Conservation (phyloP, 1,139 yeast genomes). For the Zygosaccharomyces pseudobailii region DNA sequence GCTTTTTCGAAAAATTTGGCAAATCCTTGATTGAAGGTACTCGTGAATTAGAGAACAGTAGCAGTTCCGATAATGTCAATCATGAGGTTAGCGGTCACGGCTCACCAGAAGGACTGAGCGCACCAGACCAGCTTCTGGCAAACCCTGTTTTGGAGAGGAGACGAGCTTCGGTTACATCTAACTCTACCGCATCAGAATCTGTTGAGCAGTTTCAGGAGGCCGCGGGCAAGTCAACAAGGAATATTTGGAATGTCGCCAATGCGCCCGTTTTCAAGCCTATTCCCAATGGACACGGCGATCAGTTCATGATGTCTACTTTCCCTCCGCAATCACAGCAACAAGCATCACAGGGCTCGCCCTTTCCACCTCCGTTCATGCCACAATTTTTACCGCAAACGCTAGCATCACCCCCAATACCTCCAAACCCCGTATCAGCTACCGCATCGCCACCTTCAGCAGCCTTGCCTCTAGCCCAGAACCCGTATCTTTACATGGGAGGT, state of each 20-base stretch:
- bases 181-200: slow-evolving; percentile 6
- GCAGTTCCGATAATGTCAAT: slow-evolving; percentile 1
- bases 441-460: slow-evolving; percentile 2
- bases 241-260: slow-evolving; percentile 28
- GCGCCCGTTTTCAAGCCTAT: slow-evolving; percentile 28
- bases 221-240: slow-evolving; percentile 9
- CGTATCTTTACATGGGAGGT: slow-evolving; percentile 9
- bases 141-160: slow-evolving; percentile 1
- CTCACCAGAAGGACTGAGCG: not conserved
- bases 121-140: not conserved
- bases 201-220: not conserved
- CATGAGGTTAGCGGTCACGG: not conserved
- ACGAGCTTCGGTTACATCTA: slow-evolving; percentile 9
- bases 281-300: not conserved
- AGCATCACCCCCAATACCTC: slow-evolving; percentile 1
- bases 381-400: slow-evolving; percentile 10
- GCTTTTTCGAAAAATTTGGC: slow-evolving; percentile 34
- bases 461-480: slow-evolving; percentile 5
- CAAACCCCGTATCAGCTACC: slow-evolving; percentile 2
- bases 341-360: slow-evolving; percentile 4
- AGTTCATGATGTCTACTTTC: not conserved
- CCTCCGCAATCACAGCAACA: slow-evolving; percentile 1
- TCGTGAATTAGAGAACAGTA: slow-evolving; percentile 26
- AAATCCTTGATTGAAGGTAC: slow-evolving; percentile 34
- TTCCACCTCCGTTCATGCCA: slow-evolving; percentile 3